These are phyloP conservation scores for Syzygium syzygioides DNA, from an alignment of 441 rosid genomes.

Conservation along the genomic window DNA sequence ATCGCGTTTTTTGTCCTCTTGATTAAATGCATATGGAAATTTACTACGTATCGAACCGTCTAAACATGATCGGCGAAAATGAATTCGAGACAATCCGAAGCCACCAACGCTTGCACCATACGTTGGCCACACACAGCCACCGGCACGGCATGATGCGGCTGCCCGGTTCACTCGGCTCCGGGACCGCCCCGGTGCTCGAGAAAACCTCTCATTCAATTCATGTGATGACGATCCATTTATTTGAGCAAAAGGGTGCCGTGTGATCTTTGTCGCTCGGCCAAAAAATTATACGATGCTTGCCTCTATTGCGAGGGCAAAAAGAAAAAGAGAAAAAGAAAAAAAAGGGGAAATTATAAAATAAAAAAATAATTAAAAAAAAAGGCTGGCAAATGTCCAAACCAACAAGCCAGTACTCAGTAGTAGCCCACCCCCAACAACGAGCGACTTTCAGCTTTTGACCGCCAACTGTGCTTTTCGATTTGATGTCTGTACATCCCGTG, in stretches of 20 bases:
- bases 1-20: neutral
- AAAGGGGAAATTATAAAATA: too few relatives aligned
- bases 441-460: neutral
- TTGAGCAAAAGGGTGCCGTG: neutral
- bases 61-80: neutral
- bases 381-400: neutral
- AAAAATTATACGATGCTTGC: neutral
- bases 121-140: neutral
- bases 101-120: neutral
- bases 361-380: neutral
- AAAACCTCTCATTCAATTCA: neutral
- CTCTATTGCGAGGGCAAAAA: neutral
- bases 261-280: neutral
- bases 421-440: neutral
- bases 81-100: neutral
- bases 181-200: neutral
- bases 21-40: neutral
- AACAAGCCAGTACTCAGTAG: neutral
- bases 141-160: neutral
- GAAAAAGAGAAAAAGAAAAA: neutral
- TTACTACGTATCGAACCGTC: neutral
- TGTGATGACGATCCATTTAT: neutral
- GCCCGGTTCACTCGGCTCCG: neutral
- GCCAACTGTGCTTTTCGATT: neutral
- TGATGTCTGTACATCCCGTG: neutral